Conservation (phyloP, 164 flowering plant species). For the Sextonia rubra region DNA sequence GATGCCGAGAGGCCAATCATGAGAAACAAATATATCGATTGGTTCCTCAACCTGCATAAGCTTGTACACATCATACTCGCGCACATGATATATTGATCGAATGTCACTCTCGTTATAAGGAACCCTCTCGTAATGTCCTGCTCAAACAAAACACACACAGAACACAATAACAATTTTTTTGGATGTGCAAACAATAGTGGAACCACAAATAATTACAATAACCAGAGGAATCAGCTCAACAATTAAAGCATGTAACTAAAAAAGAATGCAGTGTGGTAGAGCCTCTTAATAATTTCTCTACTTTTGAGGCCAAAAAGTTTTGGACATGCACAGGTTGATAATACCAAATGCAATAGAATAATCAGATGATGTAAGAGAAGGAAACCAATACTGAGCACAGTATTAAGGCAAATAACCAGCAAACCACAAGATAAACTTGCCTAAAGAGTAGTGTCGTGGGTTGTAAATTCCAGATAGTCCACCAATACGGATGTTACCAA, state of each 20-base stretch:
- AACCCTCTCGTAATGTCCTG: slow-evolving; percentile 91
- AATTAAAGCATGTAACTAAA: not conserved
- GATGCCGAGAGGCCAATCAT: slow-evolving; percentile 97
- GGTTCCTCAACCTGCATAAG: slow-evolving; percentile 85
- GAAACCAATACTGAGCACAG: not conserved
- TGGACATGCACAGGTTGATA: not conserved
- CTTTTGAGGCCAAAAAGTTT: not conserved
- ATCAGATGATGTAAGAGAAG: not conserved
- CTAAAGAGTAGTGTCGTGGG: slow-evolving; percentile 52
- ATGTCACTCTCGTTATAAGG: slow-evolving; percentile 80
- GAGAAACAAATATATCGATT: slow-evolving; percentile 89
- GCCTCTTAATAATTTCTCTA: not conserved
- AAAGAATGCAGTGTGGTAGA: not conserved
- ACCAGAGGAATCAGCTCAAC: not conserved
- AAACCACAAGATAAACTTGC: slow-evolving; percentile 21
- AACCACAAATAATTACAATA: not conserved
- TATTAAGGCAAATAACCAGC: not conserved
- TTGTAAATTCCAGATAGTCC: slow-evolving; percentile 95
- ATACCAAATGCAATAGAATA: not conserved
- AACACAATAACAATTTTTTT: slow-evolving; percentile 14
- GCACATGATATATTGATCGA: slow-evolving; percentile 86
- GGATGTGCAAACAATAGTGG: slow-evolving; percentile 4
- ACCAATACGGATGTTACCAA: slow-evolving; percentile 87
- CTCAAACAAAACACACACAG: slow-evolving; percentile 11
- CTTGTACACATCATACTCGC: slow-evolving; percentile 89